Evolutionary conservation across 805 yeast species (phyloP).

Genomic region (Ogataea methanolica): DNA sequence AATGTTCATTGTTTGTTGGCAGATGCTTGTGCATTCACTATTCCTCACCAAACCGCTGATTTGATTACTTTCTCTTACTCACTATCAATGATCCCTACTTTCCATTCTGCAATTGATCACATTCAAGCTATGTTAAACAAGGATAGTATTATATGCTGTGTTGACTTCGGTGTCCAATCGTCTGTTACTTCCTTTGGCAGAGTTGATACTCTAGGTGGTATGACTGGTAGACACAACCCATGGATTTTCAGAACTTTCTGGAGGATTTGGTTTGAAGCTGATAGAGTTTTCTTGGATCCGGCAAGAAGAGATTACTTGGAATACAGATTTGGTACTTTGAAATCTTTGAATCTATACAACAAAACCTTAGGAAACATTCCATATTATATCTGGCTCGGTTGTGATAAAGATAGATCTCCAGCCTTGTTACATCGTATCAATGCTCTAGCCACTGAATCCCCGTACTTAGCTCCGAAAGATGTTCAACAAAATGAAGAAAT

Average conservation of each 20-base stretch:
- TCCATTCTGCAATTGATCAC: slow-evolving; percentile 73
- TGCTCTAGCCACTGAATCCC: slow-evolving; percentile 76
- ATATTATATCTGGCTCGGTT: slow-evolving; percentile 79
- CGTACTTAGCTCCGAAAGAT: slow-evolving; percentile 63
- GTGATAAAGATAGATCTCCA: slow-evolving; percentile 52
- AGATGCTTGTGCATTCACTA: slow-evolving; percentile 68
- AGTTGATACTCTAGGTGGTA: slow-evolving; percentile 71
- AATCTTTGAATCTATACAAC: slow-evolving; percentile 66
- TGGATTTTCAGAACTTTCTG: slow-evolving; percentile 79
- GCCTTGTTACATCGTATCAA: slow-evolving; percentile 52
- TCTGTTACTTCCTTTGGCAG: slow-evolving; percentile 60
- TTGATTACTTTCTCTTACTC: slow-evolving; percentile 76
- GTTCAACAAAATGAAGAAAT: slow-evolving; percentile 21
- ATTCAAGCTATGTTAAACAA: slow-evolving; percentile 48
- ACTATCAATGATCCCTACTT: slow-evolving; percentile 80
- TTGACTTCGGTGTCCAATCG: slow-evolving; percentile 78
- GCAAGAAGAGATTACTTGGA: slow-evolving; percentile 80
- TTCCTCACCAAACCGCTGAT: slow-evolving; percentile 54
- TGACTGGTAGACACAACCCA: slow-evolving; percentile 63
- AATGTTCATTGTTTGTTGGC: slow-evolving; percentile 67
- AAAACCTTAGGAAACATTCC: slow-evolving; percentile 67
- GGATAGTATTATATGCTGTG: slow-evolving; percentile 62
- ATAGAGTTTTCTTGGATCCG: slow-evolving; percentile 72
- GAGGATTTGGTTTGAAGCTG: slow-evolving; percentile 87
- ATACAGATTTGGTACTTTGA: slow-evolving; percentile 76